A percentile compares a stretch with the other conserved stretches of the same genome.
Conservation (phyloP, 345 rosid species). For the Bretschneidera sinensis region DNA sequence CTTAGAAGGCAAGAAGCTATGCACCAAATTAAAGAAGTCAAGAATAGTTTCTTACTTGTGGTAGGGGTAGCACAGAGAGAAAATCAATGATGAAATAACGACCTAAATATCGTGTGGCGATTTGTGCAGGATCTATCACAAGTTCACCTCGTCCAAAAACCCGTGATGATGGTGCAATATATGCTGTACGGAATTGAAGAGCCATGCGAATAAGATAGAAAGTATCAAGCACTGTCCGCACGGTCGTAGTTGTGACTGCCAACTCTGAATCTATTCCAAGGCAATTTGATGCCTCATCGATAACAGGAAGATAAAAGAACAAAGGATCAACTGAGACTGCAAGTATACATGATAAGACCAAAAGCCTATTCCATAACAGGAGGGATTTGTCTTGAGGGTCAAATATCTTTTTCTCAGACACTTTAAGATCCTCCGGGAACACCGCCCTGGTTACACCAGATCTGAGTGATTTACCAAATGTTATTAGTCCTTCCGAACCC, state of each 20-base stretch:
- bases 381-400: slow-evolving; percentile 86
- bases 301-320: slow-evolving; percentile 74
- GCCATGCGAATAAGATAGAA: slow-evolving; percentile 65
- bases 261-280: slow-evolving; percentile 51
- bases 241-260: slow-evolving; percentile 52
- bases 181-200: slow-evolving; percentile 80
- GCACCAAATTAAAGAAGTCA: too few species aligned
- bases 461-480: slow-evolving; percentile 47
- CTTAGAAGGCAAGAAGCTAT: too few species aligned
- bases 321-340: slow-evolving; percentile 78
- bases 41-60: slow-evolving; percentile 60
- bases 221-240: slow-evolving; percentile 53
- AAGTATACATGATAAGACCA: slow-evolving; percentile 64
- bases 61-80: slow-evolving; percentile 68
- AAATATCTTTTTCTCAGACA: slow-evolving; percentile 55
- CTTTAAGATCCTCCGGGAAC: slow-evolving; percentile 75
- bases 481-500: slow-evolving; percentile 57
- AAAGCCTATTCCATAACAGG: slow-evolving; percentile 69
- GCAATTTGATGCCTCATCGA: slow-evolving; percentile 43
- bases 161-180: slow-evolving; percentile 80
- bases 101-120: slow-evolving; percentile 56
- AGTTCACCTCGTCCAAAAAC: slow-evolving; percentile 94
- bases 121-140: slow-evolving; percentile 71
- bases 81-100: slow-evolving; percentile 69
- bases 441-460: slow-evolving; percentile 54